Base-by-base conservation (phyloP, 2,329 filamentous ascomycete species). In the Myriosclerotinia scirpicola region DNA sequence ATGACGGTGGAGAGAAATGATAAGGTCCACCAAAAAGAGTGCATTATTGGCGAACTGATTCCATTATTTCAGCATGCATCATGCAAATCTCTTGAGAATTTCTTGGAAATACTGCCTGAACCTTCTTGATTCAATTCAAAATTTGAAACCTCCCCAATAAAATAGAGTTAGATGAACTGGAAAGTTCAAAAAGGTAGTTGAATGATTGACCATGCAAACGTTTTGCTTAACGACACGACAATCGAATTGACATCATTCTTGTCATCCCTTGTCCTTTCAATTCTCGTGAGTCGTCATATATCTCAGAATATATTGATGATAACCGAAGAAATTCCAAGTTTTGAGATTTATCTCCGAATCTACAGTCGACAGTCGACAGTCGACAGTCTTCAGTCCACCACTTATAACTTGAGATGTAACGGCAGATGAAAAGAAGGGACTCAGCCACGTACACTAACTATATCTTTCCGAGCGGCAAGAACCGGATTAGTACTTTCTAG, bases 181-280 rank as follows among this genome's bases (percentile, higher is more conserved):
- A 20, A 22, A n/a, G 12, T 48, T 48, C 46, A 22, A n/a, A 48
- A 48, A 48, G 20, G 20, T 2, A 48, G 7, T 22, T 48, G 12
- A 22, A 48, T 7, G 3, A n/a, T 9, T 48, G 3, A 48, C 5
- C 17, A 48, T 9, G 22, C 26, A 14, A n/a, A 14, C 30, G 2
- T 6, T 15, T 42, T 46, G 55, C 42, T 59, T 40, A 34, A 34
- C 26, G 55, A 34, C 54, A 42, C 40, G 40, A 46, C 15, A 46
- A 15, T 36, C 5, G 34, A 46, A 46, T 59, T 59, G 55, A 59
- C 42, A 60, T 60, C 12, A 46, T 59, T 30, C 22, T 36, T n/a
- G 22, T 60, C 17, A 30, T 54, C 17, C 8, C 12, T 12, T 36
- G 5, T 20, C 17, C 15, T 30, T 5, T 2, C 22, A n/a, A 11